These are phyloP conservation scores for Macadamia integrifolia DNA, from an alignment of 164 flowering plant species.

Conservation along the genomic window DNA sequence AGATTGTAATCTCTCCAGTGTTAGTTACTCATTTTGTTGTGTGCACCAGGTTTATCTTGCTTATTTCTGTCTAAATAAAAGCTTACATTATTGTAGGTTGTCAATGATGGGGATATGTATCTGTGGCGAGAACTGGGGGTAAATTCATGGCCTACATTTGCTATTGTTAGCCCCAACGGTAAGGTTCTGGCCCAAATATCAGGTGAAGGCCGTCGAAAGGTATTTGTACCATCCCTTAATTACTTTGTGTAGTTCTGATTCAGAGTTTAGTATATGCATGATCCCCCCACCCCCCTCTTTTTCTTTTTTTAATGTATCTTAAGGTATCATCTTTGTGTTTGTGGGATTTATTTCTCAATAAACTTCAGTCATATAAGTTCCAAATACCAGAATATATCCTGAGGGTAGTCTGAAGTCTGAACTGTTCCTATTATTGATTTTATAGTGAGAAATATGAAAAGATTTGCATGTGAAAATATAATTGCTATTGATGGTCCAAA, in stretches of 20 bases:
- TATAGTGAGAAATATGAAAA: no score
- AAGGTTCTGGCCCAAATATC: constrained; percentile 80
- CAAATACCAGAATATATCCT: no score
- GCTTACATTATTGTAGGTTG: constrained; percentile 45
- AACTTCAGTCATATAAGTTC: no score
- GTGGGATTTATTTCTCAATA: no score
- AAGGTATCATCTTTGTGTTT: not conserved
- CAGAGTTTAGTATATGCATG: not conserved
- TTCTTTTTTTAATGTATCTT: no score
- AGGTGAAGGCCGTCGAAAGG: constrained; percentile 93
- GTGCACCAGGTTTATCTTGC: not conserved
- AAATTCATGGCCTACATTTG: constrained; percentile 97
- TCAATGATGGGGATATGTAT: constrained; percentile 94
- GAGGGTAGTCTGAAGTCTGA: no score
- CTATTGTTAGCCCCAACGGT: constrained; percentile 73
- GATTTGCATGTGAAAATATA: no score
- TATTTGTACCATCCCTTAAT: constrained; percentile 18
- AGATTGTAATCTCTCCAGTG: no score
- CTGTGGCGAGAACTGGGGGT: constrained; percentile 89
- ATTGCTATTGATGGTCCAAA: no score
- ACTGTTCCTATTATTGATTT: no score
- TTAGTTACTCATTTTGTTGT: not conserved
- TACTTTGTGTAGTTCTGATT: not conserved
- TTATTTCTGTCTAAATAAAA: not conserved
- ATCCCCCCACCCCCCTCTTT: no score